A percentile compares a stretch with the other conserved stretches of the same genome.
Evolutionary conservation across 2,329 filamentous ascomycete species (phyloP).

Genomic region (Sporothrix mexicana): DNA sequence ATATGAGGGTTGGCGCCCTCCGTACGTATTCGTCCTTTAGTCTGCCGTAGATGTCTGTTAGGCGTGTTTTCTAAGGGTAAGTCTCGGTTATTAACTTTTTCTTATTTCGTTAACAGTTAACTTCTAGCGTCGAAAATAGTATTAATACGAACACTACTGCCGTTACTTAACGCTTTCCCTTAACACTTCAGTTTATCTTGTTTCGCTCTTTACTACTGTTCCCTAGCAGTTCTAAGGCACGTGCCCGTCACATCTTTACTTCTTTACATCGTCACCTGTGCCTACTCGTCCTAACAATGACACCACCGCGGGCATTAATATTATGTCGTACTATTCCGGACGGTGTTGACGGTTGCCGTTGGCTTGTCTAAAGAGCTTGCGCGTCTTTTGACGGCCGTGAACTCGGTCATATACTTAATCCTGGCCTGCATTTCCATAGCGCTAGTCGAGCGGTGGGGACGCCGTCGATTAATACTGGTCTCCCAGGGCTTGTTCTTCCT

Average conservation of each 20-base stretch:
- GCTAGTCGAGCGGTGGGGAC: background rate
- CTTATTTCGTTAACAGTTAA: background rate
- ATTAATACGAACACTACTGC: background rate
- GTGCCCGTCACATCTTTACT: background rate
- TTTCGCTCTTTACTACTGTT: background rate
- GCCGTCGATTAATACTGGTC: background rate
- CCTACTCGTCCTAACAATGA: background rate
- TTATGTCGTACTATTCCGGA: background rate
- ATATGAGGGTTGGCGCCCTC: background rate
- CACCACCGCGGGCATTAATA: background rate
- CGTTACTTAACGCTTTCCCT: background rate
- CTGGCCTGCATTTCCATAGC: background rate
- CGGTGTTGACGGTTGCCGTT: background rate
- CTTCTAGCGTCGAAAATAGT: background rate
- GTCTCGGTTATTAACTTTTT: background rate
- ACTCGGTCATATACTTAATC: background rate
- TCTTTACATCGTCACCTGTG: no score
- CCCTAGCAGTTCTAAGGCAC: background rate
- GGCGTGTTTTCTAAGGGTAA: background rate
- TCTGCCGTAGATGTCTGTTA: background rate
- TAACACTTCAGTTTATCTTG: background rate
- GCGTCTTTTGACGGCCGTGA: background rate
- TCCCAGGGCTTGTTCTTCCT: background rate
- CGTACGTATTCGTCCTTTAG: background rate
- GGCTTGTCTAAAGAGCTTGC: background rate